Percentiles rank a stretch among this genome's conserved stretches.
These are phyloP conservation scores for Lachancea quebecensis DNA, from an alignment of 805 yeast genomes.

Conservation along the genomic window DNA sequence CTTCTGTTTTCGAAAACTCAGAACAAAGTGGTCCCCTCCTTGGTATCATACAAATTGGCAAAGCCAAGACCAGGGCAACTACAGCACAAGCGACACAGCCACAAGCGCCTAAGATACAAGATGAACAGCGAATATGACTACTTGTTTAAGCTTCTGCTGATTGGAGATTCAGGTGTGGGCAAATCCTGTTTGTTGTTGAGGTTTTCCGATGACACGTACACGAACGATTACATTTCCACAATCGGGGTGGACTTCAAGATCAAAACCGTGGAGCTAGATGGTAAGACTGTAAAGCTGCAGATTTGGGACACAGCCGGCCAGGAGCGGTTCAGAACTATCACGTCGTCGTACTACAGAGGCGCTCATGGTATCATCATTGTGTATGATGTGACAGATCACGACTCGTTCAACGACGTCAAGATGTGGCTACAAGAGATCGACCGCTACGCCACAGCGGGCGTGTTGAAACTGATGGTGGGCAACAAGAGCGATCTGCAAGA, in stretches of 20 bases:
- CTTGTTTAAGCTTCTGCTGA: constrained; percentile 85
- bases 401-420: constrained; percentile 90
- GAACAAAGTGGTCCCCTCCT: background rate
- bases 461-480: constrained; percentile 90
- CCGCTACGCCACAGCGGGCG: constrained; percentile 96
- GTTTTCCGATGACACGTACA: constrained; percentile 95
- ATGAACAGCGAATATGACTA: constrained; percentile 97
- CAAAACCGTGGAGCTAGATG: constrained; percentile 88
- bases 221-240: constrained; percentile 94
- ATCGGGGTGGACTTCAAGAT: constrained; percentile 95
- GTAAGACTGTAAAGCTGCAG: constrained; percentile 94
- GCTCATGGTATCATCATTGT: constrained; percentile 98
- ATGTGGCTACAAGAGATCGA: constrained; percentile 99
- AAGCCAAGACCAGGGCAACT: too few species aligned
- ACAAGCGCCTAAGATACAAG: background rate
- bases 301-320: constrained; percentile 99
- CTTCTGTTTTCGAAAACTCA: background rate
- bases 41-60: background rate
- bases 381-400: constrained; percentile 96
- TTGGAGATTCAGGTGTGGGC: constrained; percentile 98
- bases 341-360: constrained; percentile 95
- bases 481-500: constrained; percentile 92
- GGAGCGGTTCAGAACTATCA: constrained; percentile 95
- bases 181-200: constrained; percentile 91
- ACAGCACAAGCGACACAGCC: background rate